Conservation (phyloP, 345 rosid species). For the Eucalyptus cladocalyx region DNA sequence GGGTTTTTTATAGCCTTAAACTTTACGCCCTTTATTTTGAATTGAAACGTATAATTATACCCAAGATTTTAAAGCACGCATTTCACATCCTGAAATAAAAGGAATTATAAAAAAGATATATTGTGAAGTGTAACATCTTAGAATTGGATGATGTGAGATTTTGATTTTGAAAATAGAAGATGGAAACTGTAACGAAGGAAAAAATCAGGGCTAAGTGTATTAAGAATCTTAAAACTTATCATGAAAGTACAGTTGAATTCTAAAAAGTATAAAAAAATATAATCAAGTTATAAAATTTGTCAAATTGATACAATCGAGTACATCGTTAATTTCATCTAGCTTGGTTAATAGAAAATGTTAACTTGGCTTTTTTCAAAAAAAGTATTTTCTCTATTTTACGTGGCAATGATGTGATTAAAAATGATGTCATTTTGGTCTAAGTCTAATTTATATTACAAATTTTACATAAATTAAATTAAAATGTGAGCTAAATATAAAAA, state of each 20-base stretch:
- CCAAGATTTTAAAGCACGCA: not conserved
- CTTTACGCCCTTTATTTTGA: not conserved
- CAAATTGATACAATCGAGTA: not conserved
- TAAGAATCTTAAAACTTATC: no score
- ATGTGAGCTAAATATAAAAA: not conserved
- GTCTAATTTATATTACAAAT: no score
- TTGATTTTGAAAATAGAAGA: not conserved
- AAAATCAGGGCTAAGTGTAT: not conserved
- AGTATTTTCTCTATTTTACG: not conserved
- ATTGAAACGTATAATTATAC: not conserved
- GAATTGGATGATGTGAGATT: not conserved
- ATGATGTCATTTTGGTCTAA: not conserved
- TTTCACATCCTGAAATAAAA: not conserved
- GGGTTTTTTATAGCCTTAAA: not conserved
- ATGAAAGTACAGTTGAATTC: no score
- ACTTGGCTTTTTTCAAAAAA: no score
- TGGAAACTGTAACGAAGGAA: not conserved
- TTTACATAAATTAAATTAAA: no score
- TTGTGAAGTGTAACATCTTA: not conserved
- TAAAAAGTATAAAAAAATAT: no score
- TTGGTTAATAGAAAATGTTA: not conserved
- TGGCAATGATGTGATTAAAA: not conserved
- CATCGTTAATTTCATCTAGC: not conserved
- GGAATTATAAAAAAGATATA: not conserved
- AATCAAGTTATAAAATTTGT: no score